These are phyloP conservation scores for Claviceps fusiformis DNA, from an alignment of 2,329 filamentous ascomycete genomes.

Conservation along the genomic window DNA sequence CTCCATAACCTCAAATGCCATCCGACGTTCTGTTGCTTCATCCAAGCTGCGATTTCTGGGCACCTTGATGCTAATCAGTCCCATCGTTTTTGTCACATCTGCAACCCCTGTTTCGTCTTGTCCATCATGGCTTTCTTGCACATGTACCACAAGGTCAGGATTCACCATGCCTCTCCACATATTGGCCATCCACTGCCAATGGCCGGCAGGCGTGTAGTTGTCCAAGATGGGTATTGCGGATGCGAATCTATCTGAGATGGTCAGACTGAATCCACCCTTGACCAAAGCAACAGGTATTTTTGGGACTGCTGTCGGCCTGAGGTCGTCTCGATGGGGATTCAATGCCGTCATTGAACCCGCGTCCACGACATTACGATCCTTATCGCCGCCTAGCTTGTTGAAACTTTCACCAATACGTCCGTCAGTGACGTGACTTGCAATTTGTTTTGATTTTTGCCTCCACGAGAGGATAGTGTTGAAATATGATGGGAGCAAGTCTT, in stretches of 20 bases:
- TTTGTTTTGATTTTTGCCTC: slow-evolving; percentile 62
- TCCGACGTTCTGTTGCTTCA: slow-evolving; percentile 56
- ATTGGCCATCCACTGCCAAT: slow-evolving; percentile 96
- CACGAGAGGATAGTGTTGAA: slow-evolving; percentile 50
- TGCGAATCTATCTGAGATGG: slow-evolving; percentile 63
- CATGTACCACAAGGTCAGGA: slow-evolving; percentile 65
- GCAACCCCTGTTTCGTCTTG: slow-evolving; percentile 33
- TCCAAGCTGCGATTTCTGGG: slow-evolving; percentile 34
- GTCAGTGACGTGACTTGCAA: slow-evolving; percentile 38
- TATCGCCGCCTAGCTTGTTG: slow-evolving; percentile 2
- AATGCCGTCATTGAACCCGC: slow-evolving; percentile 3
- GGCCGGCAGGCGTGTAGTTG: slow-evolving; percentile 67
- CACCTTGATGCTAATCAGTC: slow-evolving; percentile 41
- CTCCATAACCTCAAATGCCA: slow-evolving; percentile 81
- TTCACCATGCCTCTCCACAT: slow-evolving; percentile 80
- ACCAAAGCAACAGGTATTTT: slow-evolving; percentile 60
- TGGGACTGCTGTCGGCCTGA: slow-evolving; percentile 4
- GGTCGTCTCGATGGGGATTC: slow-evolving; percentile 4
- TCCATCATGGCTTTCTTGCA: slow-evolving; percentile 26
- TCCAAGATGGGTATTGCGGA: slow-evolving; percentile 62
- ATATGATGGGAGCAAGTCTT: slow-evolving; percentile 42
- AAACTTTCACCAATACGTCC: background rate
- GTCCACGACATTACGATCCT: background rate
- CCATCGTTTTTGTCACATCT: slow-evolving; percentile 39
- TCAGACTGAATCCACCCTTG: slow-evolving; percentile 66